Percentiles rank a stretch among this genome's conserved stretches.
phyloP scores from a whole-genome alignment of 2,329 filamentous ascomycete genomes.

The Cladosporium velox region DNA sequence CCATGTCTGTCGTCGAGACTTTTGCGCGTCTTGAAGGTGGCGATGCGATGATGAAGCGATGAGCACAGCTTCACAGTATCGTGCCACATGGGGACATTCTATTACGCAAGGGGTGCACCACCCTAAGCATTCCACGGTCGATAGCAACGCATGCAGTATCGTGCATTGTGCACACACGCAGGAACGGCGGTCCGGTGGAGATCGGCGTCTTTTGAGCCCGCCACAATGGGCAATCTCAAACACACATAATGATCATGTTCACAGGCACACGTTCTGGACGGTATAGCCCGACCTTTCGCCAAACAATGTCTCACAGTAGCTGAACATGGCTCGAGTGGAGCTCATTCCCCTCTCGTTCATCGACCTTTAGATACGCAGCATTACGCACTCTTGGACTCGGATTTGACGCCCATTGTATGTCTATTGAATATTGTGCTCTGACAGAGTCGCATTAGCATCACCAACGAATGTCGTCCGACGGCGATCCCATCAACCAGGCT shows the following conservation, averaged over 20 bases:
- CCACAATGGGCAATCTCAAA: neutral
- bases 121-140: neutral
- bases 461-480: slow-evolving; percentile 8
- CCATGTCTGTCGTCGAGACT: neutral
- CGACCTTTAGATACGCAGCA: neutral
- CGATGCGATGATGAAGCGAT: neutral
- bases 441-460: neutral
- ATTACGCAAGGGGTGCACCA: neutral
- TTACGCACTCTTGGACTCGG: neutral
- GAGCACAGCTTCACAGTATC: neutral
- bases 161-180: neutral
- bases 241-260: neutral
- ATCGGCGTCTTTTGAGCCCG: neutral
- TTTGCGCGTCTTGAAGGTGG: neutral
- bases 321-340: slow-evolving; percentile 4
- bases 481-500: slow-evolving; percentile 10
- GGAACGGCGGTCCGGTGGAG: neutral
- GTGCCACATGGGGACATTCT: neutral
- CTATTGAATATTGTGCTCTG: neutral
- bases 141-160: slow-evolving; percentile 7
- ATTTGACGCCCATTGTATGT: neutral
- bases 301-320: slow-evolving; percentile 12
- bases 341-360: neutral
- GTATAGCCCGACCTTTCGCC: slow-evolving; percentile 1
- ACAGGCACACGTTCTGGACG: neutral